Evolutionary conservation across 148 eudicot species (phyloP).

Genomic region (Polygonum aviculare): DNA sequence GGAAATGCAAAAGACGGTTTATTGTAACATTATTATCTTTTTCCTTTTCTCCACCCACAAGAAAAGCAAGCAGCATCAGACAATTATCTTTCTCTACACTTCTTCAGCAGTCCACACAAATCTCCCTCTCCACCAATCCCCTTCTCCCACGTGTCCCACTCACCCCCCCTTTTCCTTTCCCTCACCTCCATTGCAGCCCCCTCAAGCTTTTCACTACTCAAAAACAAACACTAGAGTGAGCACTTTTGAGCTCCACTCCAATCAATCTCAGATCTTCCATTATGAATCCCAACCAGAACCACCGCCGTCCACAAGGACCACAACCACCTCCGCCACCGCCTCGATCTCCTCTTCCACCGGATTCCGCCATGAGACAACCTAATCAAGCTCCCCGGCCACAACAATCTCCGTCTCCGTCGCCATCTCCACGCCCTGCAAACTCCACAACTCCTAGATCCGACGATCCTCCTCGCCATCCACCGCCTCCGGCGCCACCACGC

Average conservation of each 20-base stretch:
- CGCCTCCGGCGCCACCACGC: background rate
- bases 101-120: background rate
- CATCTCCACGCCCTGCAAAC: background rate
- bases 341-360: background rate
- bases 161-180: background rate
- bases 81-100: constrained; percentile 7
- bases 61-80: background rate
- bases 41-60: background rate
- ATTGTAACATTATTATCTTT: background rate
- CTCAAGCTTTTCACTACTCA: background rate
- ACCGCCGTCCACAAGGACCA: background rate
- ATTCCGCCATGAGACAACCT: background rate
- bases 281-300: background rate
- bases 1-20: background rate
- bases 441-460: background rate
- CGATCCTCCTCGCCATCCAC: constrained; percentile 5
- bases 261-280: constrained; percentile 7
- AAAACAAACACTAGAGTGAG: background rate
- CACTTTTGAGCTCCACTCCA: background rate
- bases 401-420: background rate
- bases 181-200: constrained; percentile 5
- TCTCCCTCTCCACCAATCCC: background rate
- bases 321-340: background rate
- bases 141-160: constrained; percentile 2
- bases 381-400: background rate